A percentile compares a stretch with the other conserved stretches of the same genome.
These are phyloP conservation scores for Penicillium cataractarum DNA, from an alignment of 495 filamentous ascomycete genomes.

Conservation along the genomic window DNA sequence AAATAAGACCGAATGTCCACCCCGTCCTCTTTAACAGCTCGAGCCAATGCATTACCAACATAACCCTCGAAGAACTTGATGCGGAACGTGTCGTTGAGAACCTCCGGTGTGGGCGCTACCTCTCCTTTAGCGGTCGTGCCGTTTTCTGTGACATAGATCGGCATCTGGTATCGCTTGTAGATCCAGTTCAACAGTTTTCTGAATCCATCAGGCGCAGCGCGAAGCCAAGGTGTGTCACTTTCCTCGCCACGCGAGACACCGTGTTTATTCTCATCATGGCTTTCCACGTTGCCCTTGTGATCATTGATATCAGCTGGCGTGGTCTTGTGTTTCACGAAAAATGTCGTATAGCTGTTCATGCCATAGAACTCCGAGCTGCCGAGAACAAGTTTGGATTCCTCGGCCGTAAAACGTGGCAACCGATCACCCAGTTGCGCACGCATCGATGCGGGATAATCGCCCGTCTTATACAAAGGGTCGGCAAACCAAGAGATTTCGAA, in stretches of 20 bases:
- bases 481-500: slow-evolving; percentile 55
- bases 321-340: slow-evolving; percentile 46
- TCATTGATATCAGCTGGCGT: slow-evolving; percentile 46
- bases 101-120: slow-evolving; percentile 38
- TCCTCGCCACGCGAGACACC: slow-evolving; percentile 49
- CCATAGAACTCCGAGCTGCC: slow-evolving; percentile 56
- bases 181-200: slow-evolving; percentile 51
- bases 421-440: slow-evolving; percentile 51
- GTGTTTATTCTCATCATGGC: slow-evolving; percentile 47
- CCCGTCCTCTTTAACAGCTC: slow-evolving; percentile 47
- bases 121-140: slow-evolving; percentile 53
- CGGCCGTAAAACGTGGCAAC: slow-evolving; percentile 46
- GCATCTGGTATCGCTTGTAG: slow-evolving; percentile 43
- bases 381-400: slow-evolving; percentile 45
- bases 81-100: slow-evolving; percentile 48
- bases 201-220: slow-evolving; percentile 45
- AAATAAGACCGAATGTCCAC: slow-evolving; percentile 52
- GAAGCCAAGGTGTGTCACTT: slow-evolving; percentile 51
- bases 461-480: slow-evolving; percentile 50
- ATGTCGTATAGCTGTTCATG: slow-evolving; percentile 56
- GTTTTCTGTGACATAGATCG: slow-evolving; percentile 57
- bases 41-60: slow-evolving; percentile 45
- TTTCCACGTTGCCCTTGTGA: slow-evolving; percentile 49
- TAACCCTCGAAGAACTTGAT: slow-evolving; percentile 51
- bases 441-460: slow-evolving; percentile 54